Percentiles rank a stretch among this genome's conserved stretches.
Evolutionary conservation across 495 filamentous ascomycete genomes (phyloP).

Genomic region (Articulospora tetracladia): DNA sequence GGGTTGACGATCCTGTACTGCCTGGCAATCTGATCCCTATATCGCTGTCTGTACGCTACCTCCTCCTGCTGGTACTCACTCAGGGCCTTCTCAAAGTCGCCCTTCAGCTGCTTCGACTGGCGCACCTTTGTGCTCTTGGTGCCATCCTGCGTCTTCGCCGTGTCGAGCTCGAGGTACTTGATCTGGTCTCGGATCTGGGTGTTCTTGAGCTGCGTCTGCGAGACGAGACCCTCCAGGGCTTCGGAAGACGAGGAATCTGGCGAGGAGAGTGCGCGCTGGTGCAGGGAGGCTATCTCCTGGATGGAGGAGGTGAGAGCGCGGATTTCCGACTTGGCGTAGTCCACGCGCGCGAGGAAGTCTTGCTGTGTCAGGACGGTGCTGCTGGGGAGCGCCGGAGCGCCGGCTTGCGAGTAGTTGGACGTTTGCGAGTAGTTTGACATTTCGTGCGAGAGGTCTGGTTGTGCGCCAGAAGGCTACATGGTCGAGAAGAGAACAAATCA

Average conservation of each 20-base stretch:
- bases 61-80: constrained; percentile 63
- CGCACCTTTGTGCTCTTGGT: constrained; percentile 52
- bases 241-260: constrained; percentile 42
- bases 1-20: constrained; percentile 77
- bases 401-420: constrained; percentile 22
- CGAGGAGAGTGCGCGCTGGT: constrained; percentile 55
- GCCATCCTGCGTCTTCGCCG: constrained; percentile 49
- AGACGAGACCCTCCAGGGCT: constrained; percentile 46
- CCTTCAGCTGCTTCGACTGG: constrained; percentile 61
- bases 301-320: constrained; percentile 49
- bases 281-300: constrained; percentile 51
- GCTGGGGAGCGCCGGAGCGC: constrained; percentile 13
- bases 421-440: constrained; percentile 22
- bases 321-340: constrained; percentile 54
- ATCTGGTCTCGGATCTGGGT: constrained; percentile 64
- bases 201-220: constrained; percentile 63
- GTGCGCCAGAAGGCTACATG: constrained; percentile 4
- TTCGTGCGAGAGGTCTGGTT: constrained; percentile 19
- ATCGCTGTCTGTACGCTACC: constrained; percentile 56
- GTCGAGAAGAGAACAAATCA: not conserved
- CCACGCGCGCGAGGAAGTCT: constrained; percentile 59
- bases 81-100: constrained; percentile 58
- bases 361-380: constrained; percentile 40
- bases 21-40: constrained; percentile 66
- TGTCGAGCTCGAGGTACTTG: constrained; percentile 61